Percentiles rank a stretch among this genome's conserved stretches.
These are phyloP conservation scores for Dactylorhiza incarnata DNA, from an alignment of 106 monocot species.

Conservation along the genomic window DNA sequence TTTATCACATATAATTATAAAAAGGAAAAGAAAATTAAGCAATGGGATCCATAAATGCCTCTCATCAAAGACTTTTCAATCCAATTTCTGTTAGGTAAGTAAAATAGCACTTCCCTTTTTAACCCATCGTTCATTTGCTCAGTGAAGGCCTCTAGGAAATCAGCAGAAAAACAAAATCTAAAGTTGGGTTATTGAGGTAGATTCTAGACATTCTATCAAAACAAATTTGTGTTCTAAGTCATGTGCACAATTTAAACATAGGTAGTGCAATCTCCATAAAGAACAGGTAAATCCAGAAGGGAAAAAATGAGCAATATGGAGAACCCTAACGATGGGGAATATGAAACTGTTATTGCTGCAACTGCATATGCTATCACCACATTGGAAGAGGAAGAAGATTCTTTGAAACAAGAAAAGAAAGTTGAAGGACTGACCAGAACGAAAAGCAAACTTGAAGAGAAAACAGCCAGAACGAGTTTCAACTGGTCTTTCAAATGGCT, in stretches of 20 bases:
- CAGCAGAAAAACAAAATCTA: not conserved
- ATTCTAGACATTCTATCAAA: no score
- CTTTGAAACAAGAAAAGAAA: constrained; percentile 7
- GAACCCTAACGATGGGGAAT: constrained; percentile 17
- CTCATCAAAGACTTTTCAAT: no score
- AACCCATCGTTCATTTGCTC: not conserved
- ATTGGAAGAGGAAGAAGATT: constrained; percentile 1
- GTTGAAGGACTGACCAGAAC: constrained; percentile 4
- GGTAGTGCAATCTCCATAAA: not conserved
- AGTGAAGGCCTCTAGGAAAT: no score
- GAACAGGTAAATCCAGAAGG: not conserved
- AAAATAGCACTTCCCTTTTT: no score
- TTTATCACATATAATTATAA: no score
- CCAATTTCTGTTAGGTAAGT: no score
- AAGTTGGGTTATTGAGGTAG: not conserved
- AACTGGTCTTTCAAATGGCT: constrained; percentile 18
- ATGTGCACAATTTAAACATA: not conserved
- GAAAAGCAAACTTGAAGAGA: constrained; percentile 16
- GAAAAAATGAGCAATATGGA: constrained; percentile 13
- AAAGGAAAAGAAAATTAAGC: no score
- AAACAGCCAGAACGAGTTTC: constrained; percentile 7
- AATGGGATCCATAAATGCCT: no score
- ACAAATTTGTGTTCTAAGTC: not conserved
- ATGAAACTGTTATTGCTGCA: constrained; percentile 16
- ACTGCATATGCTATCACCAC: constrained; percentile 21